Conservation (phyloP, 2,329 filamentous ascomycete species). For the Botrytis porri region DNA sequence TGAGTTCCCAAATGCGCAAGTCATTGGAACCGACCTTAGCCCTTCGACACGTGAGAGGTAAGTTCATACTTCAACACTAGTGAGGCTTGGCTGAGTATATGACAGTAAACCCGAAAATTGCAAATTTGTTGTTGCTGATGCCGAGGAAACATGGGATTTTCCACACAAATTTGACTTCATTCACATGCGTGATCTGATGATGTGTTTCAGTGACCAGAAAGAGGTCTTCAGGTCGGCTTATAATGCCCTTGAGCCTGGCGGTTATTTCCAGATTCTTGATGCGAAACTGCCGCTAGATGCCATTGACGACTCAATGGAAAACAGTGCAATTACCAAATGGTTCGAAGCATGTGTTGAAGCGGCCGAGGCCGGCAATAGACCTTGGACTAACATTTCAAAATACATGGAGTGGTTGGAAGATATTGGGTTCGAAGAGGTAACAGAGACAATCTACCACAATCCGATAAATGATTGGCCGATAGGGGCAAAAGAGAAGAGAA, state of each 20-base stretch:
- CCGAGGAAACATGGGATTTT: slow-evolving; percentile 47
- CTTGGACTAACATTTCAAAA: slow-evolving; percentile 23
- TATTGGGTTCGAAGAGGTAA: slow-evolving; percentile 54
- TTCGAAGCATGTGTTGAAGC: slow-evolving; percentile 23
- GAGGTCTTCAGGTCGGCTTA: slow-evolving; percentile 20
- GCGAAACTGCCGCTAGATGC: slow-evolving; percentile 20
- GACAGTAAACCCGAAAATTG: slow-evolving; percentile 20
- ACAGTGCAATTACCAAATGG: slow-evolving; percentile 29
- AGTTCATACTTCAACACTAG: background rate
- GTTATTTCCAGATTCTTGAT: slow-evolving; percentile 25
- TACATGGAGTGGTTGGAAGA: slow-evolving; percentile 35
- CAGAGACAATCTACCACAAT: slow-evolving; percentile 50
- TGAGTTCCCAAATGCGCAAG: slow-evolving; percentile 1
- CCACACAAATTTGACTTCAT: slow-evolving; percentile 50
- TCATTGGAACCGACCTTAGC: slow-evolving; percentile 14
- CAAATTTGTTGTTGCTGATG: slow-evolving; percentile 50
- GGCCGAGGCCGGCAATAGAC: slow-evolving; percentile 20
- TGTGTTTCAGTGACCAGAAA: slow-evolving; percentile 24
- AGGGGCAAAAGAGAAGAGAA: slow-evolving; percentile 28
- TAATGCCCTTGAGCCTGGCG: slow-evolving; percentile 23
- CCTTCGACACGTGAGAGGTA: background rate
- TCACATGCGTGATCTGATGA: slow-evolving; percentile 36
- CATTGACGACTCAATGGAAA: slow-evolving; percentile 27
- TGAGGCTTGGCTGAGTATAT: background rate
- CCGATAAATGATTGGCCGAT: slow-evolving; percentile 54